Percentiles rank a stretch among this genome's conserved stretches.
These are phyloP conservation scores for Mycena rosella DNA, from an alignment of 768 basidiomycete genomes.

Conservation along the genomic window DNA sequence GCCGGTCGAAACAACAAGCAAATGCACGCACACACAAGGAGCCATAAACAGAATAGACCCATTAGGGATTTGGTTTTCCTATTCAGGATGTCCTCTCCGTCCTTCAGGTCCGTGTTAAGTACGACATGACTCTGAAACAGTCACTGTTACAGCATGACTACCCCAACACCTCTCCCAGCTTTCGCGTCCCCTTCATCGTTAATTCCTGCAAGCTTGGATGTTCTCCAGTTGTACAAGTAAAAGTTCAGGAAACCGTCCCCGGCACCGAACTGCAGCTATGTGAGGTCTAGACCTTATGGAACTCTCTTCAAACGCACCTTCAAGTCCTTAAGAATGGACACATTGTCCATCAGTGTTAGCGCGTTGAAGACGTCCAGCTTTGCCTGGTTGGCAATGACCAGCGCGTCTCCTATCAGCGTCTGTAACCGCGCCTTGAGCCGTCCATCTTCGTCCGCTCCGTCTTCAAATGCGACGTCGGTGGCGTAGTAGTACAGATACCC, in stretches of 20 bases:
- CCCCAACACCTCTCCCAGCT: constrained; percentile 87
- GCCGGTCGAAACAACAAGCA: neutral
- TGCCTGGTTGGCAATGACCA: constrained; percentile 84
- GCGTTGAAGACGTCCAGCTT: constrained; percentile 98
- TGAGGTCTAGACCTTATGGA: constrained; percentile 6
- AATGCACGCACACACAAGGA: neutral
- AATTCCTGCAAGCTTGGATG: constrained; percentile 81
- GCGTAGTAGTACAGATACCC: constrained; percentile 98
- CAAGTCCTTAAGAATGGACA: constrained; percentile 81
- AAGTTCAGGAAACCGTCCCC: constrained; percentile 94
- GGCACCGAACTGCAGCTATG: constrained; percentile 78
- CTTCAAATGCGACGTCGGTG: constrained; percentile 76
- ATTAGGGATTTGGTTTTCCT: neutral
- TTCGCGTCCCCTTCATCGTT: constrained; percentile 60
- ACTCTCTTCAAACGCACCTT: constrained; percentile 64
- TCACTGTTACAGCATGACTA: constrained; percentile 93
- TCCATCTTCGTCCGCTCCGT: constrained; percentile 70
- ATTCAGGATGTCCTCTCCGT: no score
- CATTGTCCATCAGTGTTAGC: constrained; percentile 95
- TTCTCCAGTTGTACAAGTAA: constrained; percentile 97
- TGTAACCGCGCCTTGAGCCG: constrained; percentile 77
- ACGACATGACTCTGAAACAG: no score
- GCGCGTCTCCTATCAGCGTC: constrained; percentile 81
- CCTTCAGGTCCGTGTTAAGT: no score
- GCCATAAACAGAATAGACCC: neutral